Evolutionary conservation across 78 protist genomes (phyloP).

Genomic region (Mantamonas sphyraenae): DNA sequence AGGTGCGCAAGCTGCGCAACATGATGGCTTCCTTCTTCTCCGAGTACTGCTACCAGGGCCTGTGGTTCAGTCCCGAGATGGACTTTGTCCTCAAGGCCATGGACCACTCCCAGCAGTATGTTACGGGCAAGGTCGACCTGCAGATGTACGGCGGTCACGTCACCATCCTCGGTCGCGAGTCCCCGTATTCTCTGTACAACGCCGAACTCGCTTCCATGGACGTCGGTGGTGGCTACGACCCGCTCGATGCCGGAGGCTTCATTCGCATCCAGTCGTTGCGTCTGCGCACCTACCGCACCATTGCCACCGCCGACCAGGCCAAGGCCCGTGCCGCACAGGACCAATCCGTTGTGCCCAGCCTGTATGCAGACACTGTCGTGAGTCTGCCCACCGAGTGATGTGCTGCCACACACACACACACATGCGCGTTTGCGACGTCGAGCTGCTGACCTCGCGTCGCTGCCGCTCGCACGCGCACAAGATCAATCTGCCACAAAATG

Average conservation of each 20-base stretch:
- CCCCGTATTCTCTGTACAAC: conserved; percentile 21
- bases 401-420: no score
- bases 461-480: no score
- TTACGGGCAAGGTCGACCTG: conserved; percentile 19
- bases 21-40: conserved; percentile 3
- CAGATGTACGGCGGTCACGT: conserved; percentile 41
- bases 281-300: neutral
- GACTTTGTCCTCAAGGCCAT: conserved; percentile 23
- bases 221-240: conserved; percentile 6
- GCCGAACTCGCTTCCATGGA: neutral
- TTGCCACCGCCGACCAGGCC: no score
- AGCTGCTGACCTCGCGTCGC: no score
- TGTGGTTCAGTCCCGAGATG: conserved; percentile 53
- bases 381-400: no score
- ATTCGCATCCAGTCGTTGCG: neutral
- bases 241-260: conserved; percentile 13
- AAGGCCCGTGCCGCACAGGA: no score
- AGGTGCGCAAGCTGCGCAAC: conserved; percentile 12
- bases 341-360: no score
- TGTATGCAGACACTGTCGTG: no score
- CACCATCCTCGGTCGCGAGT: conserved; percentile 15
- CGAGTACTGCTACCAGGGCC: conserved; percentile 27
- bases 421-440: no score
- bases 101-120: neutral
- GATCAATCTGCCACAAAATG: no score